Base-by-base conservation (phyloP, 176 grass and related monocot species). In the Carex littledalei region DNA sequence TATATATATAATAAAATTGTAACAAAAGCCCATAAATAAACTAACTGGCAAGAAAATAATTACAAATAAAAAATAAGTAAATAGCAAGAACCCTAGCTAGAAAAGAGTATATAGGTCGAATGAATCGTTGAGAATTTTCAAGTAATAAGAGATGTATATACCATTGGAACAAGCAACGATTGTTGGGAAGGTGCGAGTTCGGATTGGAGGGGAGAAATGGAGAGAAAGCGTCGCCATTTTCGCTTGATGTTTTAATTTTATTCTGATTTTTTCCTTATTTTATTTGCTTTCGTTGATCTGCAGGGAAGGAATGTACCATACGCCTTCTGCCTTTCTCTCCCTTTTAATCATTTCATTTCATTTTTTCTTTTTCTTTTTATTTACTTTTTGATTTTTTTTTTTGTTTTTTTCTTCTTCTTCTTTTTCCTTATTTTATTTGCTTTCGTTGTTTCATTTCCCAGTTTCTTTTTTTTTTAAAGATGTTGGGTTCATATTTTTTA, bases 201-300 rank as follows among this genome's bases (percentile, higher is more conserved):
- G 4, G 31, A 62, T 21, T 22, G 67, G 14, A 63, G 54, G 32
- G 8, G 52, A 85, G 84, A 76, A 24, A 53, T 26, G 84, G 35
- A 78, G 68, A 60, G 69, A 77, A 16, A 85, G 34, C 41, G 20
- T 85, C 84, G 84, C 70, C 84, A 85, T 85, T 77, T 7, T 39
- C 21, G 58, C 14, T 53, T 26, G 26, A 26, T 26, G 26, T 26
- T 26, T 26, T 26, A 26, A 26, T 26, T 26, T 26, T 26, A 26
- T 26, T 26, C 26, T 64, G 53, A 32, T n/a, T 54, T 58, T 55
- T 78, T 78, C 3, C 73, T 78, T 78, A 18, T 54, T 49, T 49
- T 49, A 11, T 49, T 49, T 49, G 9, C 47, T 49, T 49, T 49
- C 1, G 47, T 49, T 49, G 47, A 49, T 49, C 8, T 49, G 47